A percentile compares a stretch with the other conserved stretches of the same genome.
These are phyloP conservation scores for Glutinoglossum americanum DNA, from an alignment of 495 filamentous ascomycete species.

Conservation along the genomic window DNA sequence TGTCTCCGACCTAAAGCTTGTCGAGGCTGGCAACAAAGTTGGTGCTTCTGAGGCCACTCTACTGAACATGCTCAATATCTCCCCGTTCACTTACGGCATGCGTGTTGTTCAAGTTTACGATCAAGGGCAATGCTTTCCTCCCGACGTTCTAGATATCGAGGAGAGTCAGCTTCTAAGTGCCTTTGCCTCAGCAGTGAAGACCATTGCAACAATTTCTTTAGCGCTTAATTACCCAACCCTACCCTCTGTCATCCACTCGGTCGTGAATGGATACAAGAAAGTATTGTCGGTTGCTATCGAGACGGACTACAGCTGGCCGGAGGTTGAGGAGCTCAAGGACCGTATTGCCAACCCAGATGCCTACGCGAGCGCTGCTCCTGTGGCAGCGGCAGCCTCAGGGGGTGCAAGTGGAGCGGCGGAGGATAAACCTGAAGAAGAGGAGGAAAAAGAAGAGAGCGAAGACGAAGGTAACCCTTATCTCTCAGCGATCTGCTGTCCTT, in stretches of 20 bases:
- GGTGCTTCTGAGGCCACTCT: conserved; percentile 95
- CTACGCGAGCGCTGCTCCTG: conserved; percentile 63
- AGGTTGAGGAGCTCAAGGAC: conserved; percentile 94
- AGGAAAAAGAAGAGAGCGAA: conserved; percentile 35
- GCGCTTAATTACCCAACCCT: conserved; percentile 86
- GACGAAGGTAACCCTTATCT: conserved; percentile 29
- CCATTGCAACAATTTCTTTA: conserved; percentile 78
- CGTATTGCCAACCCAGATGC: conserved; percentile 95
- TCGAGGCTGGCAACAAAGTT: conserved; percentile 82
- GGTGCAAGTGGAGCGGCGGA: conserved; percentile 23
- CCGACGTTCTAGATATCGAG: conserved; percentile 73
- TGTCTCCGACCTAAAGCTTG: conserved; percentile 89
- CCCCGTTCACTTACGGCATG: conserved; percentile 99
- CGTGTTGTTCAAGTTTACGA: conserved; percentile 89
- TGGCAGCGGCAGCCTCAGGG: conserved; percentile 31
- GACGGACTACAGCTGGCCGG: conserved; percentile 86
- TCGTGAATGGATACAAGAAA: conserved; percentile 97
- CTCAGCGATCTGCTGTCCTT: neutral
- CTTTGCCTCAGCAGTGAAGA: conserved; percentile 60
- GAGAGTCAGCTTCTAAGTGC: conserved; percentile 76
- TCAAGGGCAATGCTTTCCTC: conserved; percentile 71
- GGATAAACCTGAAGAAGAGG: conserved; percentile 28
- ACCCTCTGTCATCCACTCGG: conserved; percentile 84
- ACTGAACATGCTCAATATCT: conserved; percentile 99
- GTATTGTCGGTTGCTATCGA: conserved; percentile 71